Percentiles rank a stretch among this genome's conserved stretches.
phyloP scores from a whole-genome alignment of 2,329 filamentous ascomycete species.

The Aspergillus felis region DNA sequence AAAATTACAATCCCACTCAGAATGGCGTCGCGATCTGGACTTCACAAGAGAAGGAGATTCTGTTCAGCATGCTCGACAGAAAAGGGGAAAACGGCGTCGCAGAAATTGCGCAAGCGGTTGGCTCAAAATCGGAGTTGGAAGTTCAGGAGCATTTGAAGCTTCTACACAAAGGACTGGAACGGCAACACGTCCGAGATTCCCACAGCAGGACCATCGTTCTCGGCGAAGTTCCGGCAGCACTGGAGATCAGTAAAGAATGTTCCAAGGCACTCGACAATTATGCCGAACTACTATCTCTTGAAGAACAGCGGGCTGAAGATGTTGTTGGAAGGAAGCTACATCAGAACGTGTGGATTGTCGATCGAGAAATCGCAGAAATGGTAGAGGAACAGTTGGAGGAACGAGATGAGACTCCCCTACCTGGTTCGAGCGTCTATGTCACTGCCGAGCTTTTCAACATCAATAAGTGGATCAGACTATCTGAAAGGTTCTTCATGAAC shows the following conservation, averaged over 20 bases:
- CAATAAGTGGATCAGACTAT: conserved; percentile 59
- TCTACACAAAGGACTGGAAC: conserved; percentile 51
- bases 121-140: conserved; percentile 70
- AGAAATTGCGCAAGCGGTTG: conserved; percentile 60
- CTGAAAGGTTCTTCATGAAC: conserved; percentile 73
- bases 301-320: conserved; percentile 63
- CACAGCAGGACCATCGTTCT: conserved; percentile 41
- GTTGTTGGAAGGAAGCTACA: conserved; percentile 57
- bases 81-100: conserved; percentile 61
- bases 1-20: conserved; percentile 48
- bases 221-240: conserved; percentile 64
- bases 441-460: conserved; percentile 58
- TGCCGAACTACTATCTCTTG: conserved; percentile 61
- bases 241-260: conserved; percentile 66
- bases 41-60: conserved; percentile 61
- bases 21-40: conserved; percentile 71
- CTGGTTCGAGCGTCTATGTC: conserved; percentile 35
- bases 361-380: conserved; percentile 25
- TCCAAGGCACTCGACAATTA: conserved; percentile 63
- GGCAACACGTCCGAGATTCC: conserved; percentile 34
- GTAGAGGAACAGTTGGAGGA: conserved; percentile 25
- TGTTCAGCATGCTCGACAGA: conserved; percentile 64
- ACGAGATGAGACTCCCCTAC: conserved; percentile 23
- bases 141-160: conserved; percentile 65
- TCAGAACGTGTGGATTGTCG: conserved; percentile 65